Base-by-base conservation (phyloP, 768 basidiomycete genomes). In the Hygrophorus russula region DNA sequence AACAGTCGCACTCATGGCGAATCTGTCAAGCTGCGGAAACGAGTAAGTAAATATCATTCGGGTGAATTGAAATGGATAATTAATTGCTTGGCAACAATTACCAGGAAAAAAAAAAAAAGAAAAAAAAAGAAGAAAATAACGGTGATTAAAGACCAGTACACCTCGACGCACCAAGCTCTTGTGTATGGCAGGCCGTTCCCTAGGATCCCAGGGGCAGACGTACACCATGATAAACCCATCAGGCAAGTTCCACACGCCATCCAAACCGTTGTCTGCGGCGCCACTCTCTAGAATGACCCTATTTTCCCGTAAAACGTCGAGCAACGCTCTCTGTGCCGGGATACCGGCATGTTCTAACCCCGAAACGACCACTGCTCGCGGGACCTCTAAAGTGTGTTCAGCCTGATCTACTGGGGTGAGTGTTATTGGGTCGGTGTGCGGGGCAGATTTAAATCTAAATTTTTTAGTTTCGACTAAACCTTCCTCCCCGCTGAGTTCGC, bases 1-100 rank as follows among this genome's bases (percentile, higher is more conserved):
- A 38, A 84, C 59, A 33, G 74, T 74, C 5, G 72, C 74, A 52
- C 83, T 88, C 73, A 90, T 78, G 2, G 84, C 70, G 56, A 90
- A 89, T 52, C 72, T 74, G 56, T 90, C 84, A 11, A 90, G 68
- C 85, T 88, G 52, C 28, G 13, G 24, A 7, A 3, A 3, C 7
- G 24, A 40, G 45, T 27, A n/a, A 40, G 24, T 36, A 43, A 38
- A 13, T 13, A 10, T 10, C 5, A 37, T 18, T 14, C 12, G 41
- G 10, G 31, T 5, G 14, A 24, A 12, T 12, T n/a, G 24, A 5
- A 9, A 30, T 18, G 40, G 24, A 24, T 24, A 24, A 24, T 24
- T 24, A 7, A 24, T 24, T 24, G 7, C 7, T 3, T 24, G 24
- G 24, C 24, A 24, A 24, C 24, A 7, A 24, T 24, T n/a, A n/a